A percentile compares a stretch with the other conserved stretches of the same genome.
Conservation (phyloP, 208 protist species). For the Hexamita inflata region DNA sequence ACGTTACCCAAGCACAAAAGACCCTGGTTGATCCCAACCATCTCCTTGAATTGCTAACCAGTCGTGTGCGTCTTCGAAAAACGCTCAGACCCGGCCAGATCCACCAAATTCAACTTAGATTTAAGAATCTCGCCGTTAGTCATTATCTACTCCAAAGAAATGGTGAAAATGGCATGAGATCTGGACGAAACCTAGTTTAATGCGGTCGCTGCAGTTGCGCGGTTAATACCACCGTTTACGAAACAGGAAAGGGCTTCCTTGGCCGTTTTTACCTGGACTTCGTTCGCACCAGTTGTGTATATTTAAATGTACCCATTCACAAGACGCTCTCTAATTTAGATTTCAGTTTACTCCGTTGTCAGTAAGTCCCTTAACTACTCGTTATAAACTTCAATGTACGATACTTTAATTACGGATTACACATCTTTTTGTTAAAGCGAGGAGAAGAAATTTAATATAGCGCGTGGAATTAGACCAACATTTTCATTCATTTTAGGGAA, state of each 20-base stretch:
- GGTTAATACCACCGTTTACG: neutral
- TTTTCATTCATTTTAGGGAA: neutral
- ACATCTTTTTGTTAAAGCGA: neutral
- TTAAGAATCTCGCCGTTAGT: neutral
- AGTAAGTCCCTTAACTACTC: conserved; percentile 22
- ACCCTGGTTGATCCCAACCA: conserved; percentile 8
- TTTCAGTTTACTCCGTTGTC: neutral
- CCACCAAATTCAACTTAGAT: conserved; percentile 38
- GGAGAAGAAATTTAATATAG: neutral
- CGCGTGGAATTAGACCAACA: conserved; percentile 16
- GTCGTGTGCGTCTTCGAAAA: neutral
- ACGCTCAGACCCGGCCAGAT: conserved; percentile 38
- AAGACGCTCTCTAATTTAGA: conserved; percentile 9
- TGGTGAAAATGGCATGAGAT: conserved; percentile 27
- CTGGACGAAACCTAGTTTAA: conserved; percentile 16
- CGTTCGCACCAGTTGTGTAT: neutral
- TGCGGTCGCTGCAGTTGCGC: neutral
- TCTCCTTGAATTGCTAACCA: conserved; percentile 22
- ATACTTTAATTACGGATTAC: neutral
- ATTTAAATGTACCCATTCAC: neutral
- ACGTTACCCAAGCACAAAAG: conserved; percentile 27
- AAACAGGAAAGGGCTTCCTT: neutral
- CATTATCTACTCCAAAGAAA: neutral
- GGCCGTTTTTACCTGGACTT: neutral
- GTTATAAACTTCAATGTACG: conserved; percentile 30